Evolutionary conservation across 2,329 filamentous ascomycete genomes (phyloP).

Genomic region (Bipolaris bicolor): DNA sequence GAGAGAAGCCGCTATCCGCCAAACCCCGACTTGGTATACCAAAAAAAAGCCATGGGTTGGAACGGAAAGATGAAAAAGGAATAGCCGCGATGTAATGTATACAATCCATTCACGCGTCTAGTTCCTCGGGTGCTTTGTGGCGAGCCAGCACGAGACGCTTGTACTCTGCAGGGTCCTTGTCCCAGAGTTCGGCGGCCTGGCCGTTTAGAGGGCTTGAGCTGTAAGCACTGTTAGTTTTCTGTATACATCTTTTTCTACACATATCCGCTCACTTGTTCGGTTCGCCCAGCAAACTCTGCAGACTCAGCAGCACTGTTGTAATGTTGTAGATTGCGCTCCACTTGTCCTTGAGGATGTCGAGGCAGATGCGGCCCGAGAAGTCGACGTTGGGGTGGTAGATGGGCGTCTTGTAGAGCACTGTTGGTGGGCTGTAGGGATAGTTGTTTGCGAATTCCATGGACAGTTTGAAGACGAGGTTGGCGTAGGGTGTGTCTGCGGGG

Average conservation of each 20-base stretch:
- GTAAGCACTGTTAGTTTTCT: not conserved
- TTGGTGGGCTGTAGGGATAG: slow-evolving; percentile 90
- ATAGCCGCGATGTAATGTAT: too few species aligned
- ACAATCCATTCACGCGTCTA: slow-evolving; percentile 31
- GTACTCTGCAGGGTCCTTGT: slow-evolving; percentile 84
- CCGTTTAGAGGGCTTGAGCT: slow-evolving; percentile 95
- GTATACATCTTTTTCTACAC: too few species aligned
- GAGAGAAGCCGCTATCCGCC: too few species aligned
- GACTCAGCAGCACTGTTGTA: slow-evolving; percentile 86
- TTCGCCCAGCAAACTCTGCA: slow-evolving; percentile 94
- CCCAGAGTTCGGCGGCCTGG: slow-evolving; percentile 95
- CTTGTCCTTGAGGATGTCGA: slow-evolving; percentile 98
- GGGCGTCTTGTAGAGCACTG: slow-evolving; percentile 95
- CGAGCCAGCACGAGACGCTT: slow-evolving; percentile 73
- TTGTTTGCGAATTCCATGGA: slow-evolving; percentile 87
- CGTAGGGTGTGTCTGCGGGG: slow-evolving; percentile 89
- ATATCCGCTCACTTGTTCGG: slow-evolving; percentile 90
- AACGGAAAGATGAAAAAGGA: too few species aligned
- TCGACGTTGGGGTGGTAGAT: slow-evolving; percentile 99
- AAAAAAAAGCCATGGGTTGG: too few species aligned
- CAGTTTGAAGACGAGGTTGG: slow-evolving; percentile 87
- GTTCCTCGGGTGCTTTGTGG: slow-evolving; percentile 60
- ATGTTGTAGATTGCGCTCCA: slow-evolving; percentile 99
- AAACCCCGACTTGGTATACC: too few species aligned
- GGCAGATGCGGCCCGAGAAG: slow-evolving; percentile 93